Base-by-base conservation (phyloP, 2,329 filamentous ascomycete species). In the Akanthomyces dipterigenus region DNA sequence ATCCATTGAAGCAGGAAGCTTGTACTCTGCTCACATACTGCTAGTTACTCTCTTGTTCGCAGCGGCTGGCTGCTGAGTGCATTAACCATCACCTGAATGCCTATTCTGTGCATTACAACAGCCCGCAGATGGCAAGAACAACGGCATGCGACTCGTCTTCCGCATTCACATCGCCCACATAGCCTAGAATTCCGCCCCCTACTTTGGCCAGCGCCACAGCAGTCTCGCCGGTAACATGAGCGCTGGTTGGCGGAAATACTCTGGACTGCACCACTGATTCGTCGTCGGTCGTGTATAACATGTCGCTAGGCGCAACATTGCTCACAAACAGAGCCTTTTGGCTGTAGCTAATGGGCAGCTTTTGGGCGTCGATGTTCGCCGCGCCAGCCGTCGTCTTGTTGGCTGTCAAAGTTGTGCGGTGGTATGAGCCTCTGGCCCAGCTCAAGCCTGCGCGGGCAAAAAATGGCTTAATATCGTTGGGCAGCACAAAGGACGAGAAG, bases 181-280 rank as follows among this genome's bases (percentile, higher is more conserved):
- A 72, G n/a, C 70, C 68, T 24, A 71, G 62, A 38, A 62, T 68
- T 45, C 70, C 70, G 28, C 65, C 49, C n/a, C 69, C 70, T 56
- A 70, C 67, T 20, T 63, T 60, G 5, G 67, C 65, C 36, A 71
- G 64, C 48, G 64, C 64, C 18, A 69, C 64, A n/a, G 70, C 62
- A 4, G 66, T 63, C 57, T 69, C 65, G 11, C 54, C 64, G 2
- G 9, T 8, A n/a, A 24, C 42, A 12, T 24, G 20, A 24, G 49
- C 49, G 31, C 49, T 51, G 14, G 4, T n/a, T 38, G 31, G 20
- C 16, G 49, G n/a, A 9, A 51, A 51, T 5, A 51, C 49, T 3
- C 1, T 16, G 38, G 49, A 38, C 28, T 51, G n/a, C 11, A 36
- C 14, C 4, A 36, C 49, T 9, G 49, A 36, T 7, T 28, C 18